Conservation (phyloP, 177 flowering plant species). For the Vitis hybrid region DNA sequence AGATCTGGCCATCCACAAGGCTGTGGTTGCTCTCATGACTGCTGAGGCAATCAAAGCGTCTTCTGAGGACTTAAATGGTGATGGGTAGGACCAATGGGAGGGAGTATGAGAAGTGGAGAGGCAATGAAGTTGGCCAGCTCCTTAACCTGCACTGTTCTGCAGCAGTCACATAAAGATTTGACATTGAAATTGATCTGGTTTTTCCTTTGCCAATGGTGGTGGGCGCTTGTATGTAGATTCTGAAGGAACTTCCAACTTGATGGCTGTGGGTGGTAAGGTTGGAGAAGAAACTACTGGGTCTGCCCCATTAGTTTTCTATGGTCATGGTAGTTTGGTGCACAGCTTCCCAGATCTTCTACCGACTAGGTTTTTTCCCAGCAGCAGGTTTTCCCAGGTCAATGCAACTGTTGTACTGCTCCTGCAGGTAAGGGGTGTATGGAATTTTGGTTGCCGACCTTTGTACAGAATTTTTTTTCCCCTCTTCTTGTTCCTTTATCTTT, state of each 20-base stretch:
- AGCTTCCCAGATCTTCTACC: constrained; percentile 9
- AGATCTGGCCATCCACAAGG: constrained; percentile 87
- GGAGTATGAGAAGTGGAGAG: not conserved
- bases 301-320: constrained; percentile 7
- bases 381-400: constrained; percentile 27
- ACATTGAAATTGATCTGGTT: constrained; percentile 15
- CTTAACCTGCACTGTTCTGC: constrained; percentile 2
- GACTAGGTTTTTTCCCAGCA: constrained; percentile 16
- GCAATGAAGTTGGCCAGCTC: constrained; percentile 7
- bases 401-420: constrained; percentile 18
- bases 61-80: constrained; percentile 31
- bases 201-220: constrained; percentile 12
- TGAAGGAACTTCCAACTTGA: constrained; percentile 18
- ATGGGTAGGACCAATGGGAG: constrained; percentile 26
- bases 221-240: constrained; percentile 5
- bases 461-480: constrained; percentile 42
- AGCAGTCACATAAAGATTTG: not conserved
- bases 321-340: constrained; percentile 21
- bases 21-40: constrained; percentile 77
- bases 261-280: constrained; percentile 2
- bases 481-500: constrained; percentile 16
- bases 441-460: constrained; percentile 54
- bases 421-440: constrained; percentile 37
- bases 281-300: constrained; percentile 6
- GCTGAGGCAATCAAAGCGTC: constrained; percentile 81